Conservation (phyloP, 1,139 yeast species). For the Meyerozyma sp. region DNA sequence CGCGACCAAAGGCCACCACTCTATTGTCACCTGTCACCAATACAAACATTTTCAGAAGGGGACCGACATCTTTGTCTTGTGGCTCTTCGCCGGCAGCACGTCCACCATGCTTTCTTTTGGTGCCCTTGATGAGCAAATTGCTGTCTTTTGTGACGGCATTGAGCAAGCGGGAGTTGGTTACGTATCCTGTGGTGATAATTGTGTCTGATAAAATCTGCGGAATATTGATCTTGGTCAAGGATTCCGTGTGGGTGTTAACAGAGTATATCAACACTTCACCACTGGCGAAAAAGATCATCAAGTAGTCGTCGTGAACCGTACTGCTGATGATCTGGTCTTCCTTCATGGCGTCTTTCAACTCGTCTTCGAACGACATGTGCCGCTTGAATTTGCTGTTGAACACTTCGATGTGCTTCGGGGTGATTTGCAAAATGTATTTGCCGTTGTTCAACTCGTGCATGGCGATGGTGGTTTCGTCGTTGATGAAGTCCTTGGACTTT, state of each 20-base stretch:
- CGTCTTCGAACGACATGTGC: slow-evolving; percentile 23
- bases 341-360: slow-evolving; percentile 23
- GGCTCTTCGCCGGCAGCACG: slow-evolving; percentile 2
- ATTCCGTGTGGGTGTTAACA: slow-evolving; percentile 35
- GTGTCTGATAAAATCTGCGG: slow-evolving; percentile 55
- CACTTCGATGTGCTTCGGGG: slow-evolving; percentile 58
- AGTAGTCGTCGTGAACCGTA: slow-evolving; percentile 44
- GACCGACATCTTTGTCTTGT: slow-evolving; percentile 14
- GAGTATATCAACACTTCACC: slow-evolving; percentile 52
- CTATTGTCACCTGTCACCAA: slow-evolving; percentile 76
- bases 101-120: slow-evolving; percentile 24
- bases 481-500: slow-evolving; percentile 59
- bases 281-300: slow-evolving; percentile 48
- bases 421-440: slow-evolving; percentile 66
- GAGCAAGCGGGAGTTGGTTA: slow-evolving; percentile 41
- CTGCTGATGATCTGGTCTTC: slow-evolving; percentile 50
- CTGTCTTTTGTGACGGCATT: slow-evolving; percentile 40
- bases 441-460: slow-evolving; percentile 60
- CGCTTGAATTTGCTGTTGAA: slow-evolving; percentile 60
- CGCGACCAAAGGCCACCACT: slow-evolving; percentile 56
- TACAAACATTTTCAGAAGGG: slow-evolving; percentile 51
- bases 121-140: slow-evolving; percentile 23
- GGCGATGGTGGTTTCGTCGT: slow-evolving; percentile 59
- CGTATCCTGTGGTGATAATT: slow-evolving; percentile 66
- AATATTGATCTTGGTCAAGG: slow-evolving; percentile 31